These are phyloP conservation scores for Fusarium continuum DNA, from an alignment of 2,329 filamentous ascomycete species.

Conservation along the genomic window DNA sequence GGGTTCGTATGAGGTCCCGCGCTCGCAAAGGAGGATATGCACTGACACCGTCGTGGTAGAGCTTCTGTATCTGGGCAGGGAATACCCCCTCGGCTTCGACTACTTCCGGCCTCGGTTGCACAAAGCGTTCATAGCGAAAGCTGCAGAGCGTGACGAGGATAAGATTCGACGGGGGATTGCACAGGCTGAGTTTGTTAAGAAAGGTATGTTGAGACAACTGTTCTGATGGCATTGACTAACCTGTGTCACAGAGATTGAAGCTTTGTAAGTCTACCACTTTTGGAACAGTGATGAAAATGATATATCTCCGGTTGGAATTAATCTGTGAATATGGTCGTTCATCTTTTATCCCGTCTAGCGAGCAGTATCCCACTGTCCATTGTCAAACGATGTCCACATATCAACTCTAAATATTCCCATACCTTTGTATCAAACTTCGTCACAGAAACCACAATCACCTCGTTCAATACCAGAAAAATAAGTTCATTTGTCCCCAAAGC, in stretches of 20 bases:
- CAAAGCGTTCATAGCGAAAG: constrained; percentile 83
- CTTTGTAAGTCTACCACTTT: constrained; percentile 72
- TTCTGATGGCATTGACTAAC: background rate
- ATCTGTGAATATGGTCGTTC: background rate
- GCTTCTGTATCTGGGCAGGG: constrained; percentile 81
- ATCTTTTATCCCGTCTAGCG: background rate
- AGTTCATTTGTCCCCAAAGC: constrained; percentile 12
- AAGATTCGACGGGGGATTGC: constrained; percentile 80
- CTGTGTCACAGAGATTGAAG: constrained; percentile 77
- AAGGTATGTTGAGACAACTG: constrained; percentile 64
- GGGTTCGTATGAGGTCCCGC: constrained; percentile 60
- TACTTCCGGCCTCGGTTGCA: constrained; percentile 87
- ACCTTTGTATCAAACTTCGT: background rate
- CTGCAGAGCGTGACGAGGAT: constrained; percentile 73
- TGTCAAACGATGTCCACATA: background rate
- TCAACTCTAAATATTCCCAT: background rate
- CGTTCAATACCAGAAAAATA: constrained; percentile 6
- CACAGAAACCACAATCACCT: background rate
- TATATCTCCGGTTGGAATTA: background rate
- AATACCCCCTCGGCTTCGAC: constrained; percentile 83
- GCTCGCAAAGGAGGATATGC: background rate
- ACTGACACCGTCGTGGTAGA: constrained; percentile 60
- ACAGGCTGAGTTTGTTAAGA: constrained; percentile 88
- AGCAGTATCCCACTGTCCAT: background rate
- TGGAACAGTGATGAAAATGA: background rate